These are phyloP conservation scores for Mycena rosella DNA, from an alignment of 768 basidiomycete species.

Conservation along the genomic window DNA sequence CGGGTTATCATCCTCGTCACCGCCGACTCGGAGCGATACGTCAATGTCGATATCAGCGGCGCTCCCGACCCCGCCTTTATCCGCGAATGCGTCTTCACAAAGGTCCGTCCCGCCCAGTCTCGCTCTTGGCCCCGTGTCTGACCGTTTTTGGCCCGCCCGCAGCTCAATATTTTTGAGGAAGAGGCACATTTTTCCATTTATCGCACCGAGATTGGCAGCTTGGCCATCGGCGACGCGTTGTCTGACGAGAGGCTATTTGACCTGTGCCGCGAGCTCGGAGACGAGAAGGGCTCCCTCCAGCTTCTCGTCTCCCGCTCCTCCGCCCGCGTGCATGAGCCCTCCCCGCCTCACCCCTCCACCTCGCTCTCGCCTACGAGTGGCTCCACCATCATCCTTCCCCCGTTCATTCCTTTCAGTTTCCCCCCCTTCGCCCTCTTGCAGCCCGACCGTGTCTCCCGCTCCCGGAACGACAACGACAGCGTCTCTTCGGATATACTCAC, in stretches of 20 bases:
- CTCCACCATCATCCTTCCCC: slow-evolving; percentile 62
- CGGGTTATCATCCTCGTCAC: slow-evolving; percentile 76
- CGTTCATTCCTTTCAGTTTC: slow-evolving; percentile 52
- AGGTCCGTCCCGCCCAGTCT: slow-evolving; percentile 59
- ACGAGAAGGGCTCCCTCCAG: slow-evolving; percentile 85
- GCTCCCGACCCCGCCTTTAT: slow-evolving; percentile 76
- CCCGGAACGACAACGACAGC: slow-evolving; percentile 78
- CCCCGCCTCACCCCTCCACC: slow-evolving; percentile 47
- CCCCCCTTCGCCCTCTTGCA: slow-evolving; percentile 58
- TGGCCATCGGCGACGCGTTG: slow-evolving; percentile 80
- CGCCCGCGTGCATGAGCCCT: slow-evolving; percentile 70
- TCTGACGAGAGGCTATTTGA: slow-evolving; percentile 77
- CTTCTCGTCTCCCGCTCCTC: slow-evolving; percentile 81
- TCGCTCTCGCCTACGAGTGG: slow-evolving; percentile 51
- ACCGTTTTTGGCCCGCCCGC: slow-evolving; percentile 21
- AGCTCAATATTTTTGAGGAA: slow-evolving; percentile 89
- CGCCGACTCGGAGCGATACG: slow-evolving; percentile 80
- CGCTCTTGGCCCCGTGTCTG: slow-evolving; percentile 18
- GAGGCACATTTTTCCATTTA: slow-evolving; percentile 85
- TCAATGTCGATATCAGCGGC: slow-evolving; percentile 77
- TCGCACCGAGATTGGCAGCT: slow-evolving; percentile 88
- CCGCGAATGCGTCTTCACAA: slow-evolving; percentile 84
- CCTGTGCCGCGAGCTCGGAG: slow-evolving; percentile 79
- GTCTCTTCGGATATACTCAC: slow-evolving; percentile 80
- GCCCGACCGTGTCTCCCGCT: slow-evolving; percentile 64